Conservation (phyloP, 192 early-diverging fungal species). For the Chytriomyces confervae region DNA sequence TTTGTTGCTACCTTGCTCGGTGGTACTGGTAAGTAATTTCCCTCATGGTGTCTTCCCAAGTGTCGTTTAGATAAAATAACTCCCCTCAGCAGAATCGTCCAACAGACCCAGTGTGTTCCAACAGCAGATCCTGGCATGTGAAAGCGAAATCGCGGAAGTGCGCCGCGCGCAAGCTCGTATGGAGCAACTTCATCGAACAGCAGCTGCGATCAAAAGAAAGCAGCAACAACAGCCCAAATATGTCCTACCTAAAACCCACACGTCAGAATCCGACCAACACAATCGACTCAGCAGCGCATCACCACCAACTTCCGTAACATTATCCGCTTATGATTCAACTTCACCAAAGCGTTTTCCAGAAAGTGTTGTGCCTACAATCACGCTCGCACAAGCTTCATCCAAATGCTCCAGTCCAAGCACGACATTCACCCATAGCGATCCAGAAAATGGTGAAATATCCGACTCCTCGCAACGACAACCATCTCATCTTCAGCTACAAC, state of each 20-base stretch:
- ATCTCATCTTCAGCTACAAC: no score
- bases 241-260: neutral
- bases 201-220: neutral
- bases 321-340: neutral
- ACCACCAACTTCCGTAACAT: neutral
- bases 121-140: neutral
- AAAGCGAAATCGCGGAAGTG: slow-evolving; percentile 3
- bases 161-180: neutral
- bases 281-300: neutral
- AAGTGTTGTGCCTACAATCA: no score
- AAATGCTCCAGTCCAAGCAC: no score
- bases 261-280: no score
- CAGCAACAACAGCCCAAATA: neutral
- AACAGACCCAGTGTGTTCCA: neutral
- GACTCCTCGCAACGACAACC: no score
- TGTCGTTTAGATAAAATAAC: no score
- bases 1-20: neutral
- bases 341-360: neutral
- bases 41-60: no score
- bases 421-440: no score
- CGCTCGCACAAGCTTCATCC: no score
- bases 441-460: no score
- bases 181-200: neutral
- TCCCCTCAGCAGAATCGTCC: neutral
- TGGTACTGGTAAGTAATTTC: no score